These are phyloP conservation scores for Blastocystis sp. DNA, from an alignment of 352 stramenopile species.

Conservation along the genomic window DNA sequence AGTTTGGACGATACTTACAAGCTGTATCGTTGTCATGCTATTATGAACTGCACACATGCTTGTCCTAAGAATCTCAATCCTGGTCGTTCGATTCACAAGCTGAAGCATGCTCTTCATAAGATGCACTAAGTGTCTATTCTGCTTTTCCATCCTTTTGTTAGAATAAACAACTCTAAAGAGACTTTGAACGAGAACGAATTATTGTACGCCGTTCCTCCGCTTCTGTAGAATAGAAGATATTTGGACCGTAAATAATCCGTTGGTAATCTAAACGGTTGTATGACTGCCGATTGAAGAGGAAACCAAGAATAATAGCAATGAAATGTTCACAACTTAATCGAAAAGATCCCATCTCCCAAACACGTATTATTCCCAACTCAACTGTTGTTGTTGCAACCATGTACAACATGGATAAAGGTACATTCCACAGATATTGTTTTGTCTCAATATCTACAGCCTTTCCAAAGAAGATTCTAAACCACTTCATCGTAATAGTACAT, in stretches of 20 bases:
- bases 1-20: constrained; percentile 72
- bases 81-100: constrained; percentile 91
- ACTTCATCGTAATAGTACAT: not conserved
- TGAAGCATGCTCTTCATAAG: constrained; percentile 75
- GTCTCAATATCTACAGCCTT: not conserved
- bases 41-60: constrained; percentile 90
- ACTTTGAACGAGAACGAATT: no score
- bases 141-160: constrained; percentile 1
- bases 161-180: not conserved
- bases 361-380: not conserved
- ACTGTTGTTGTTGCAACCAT: not conserved
- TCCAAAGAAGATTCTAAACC: constrained; percentile 44
- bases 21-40: constrained; percentile 40
- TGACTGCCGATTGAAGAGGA: not conserved
- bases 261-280: constrained; percentile 57
- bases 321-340: constrained; percentile 41
- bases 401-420: not conserved
- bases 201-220: no score
- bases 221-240: no score
- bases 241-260: constrained; percentile 35
- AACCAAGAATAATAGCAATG: not conserved
- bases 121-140: constrained; percentile 52
- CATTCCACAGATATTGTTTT: constrained; percentile 21
- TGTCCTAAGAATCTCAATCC: constrained; percentile 99
- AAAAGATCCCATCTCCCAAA: constrained; percentile 42